phyloP scores from a whole-genome alignment of 2,329 filamentous ascomycete species.

The Beauveria caledonica region DNA sequence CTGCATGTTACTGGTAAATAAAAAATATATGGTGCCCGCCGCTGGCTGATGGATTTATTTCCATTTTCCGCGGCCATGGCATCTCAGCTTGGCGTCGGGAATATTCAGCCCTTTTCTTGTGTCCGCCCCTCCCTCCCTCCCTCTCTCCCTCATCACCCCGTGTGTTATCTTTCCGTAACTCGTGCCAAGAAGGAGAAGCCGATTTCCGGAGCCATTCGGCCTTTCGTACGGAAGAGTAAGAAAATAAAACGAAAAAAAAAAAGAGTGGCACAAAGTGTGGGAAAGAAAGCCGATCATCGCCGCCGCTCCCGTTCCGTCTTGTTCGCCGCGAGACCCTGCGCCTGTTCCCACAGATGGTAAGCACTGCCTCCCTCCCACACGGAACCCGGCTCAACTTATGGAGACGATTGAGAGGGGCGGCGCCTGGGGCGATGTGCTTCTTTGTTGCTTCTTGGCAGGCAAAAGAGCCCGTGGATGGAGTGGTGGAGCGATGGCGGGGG shows the following conservation, averaged over 20 bases:
- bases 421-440: background rate
- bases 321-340: no score
- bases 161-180: no score
- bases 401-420: background rate
- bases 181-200: no score
- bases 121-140: no score
- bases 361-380: background rate
- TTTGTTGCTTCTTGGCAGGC: background rate
- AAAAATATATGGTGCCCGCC: background rate
- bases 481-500: background rate
- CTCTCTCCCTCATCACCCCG: no score
- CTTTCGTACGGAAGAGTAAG: no score
- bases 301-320: background rate
- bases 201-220: no score
- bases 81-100: background rate
- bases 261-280: no score
- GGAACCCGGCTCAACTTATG: constrained; percentile 6
- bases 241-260: background rate
- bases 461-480: background rate
- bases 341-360: background rate
- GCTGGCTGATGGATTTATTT: no score
- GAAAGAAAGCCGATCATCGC: background rate
- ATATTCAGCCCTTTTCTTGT: background rate
- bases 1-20: background rate
- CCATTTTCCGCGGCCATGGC: background rate